phyloP scores from a whole-genome alignment of 2,329 filamentous ascomycete genomes.

The Penicillium palitans region DNA sequence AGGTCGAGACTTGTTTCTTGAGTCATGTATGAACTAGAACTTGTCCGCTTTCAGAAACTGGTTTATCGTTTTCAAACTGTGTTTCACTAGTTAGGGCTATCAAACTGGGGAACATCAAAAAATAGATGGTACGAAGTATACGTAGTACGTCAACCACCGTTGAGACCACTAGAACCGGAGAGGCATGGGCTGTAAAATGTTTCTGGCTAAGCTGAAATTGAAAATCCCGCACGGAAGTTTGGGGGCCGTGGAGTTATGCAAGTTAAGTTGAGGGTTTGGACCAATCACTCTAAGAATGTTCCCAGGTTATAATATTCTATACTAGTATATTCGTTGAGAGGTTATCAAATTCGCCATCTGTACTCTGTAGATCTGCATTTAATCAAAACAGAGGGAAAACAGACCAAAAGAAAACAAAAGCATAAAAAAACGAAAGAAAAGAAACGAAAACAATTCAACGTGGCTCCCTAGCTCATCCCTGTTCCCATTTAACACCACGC shows the following conservation, averaged over 20 bases:
- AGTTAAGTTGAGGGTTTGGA: not conserved
- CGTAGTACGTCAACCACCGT: not conserved
- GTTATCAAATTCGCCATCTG: constrained; percentile 2
- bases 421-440: not conserved
- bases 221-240: constrained; percentile 9
- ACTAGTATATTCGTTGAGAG: not conserved
- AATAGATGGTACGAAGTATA: no score
- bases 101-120: not conserved
- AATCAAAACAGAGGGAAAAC: not conserved
- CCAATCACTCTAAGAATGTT: not conserved
- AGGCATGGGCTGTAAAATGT: not conserved
- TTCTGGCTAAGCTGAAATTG: constrained; percentile 3
- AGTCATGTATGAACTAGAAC: constrained; percentile 2
- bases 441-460: not conserved
- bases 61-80: not conserved
- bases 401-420: not conserved
- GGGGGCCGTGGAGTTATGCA: constrained; percentile 12
- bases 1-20: no score
- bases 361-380: constrained; percentile 5
- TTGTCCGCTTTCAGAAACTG: constrained; percentile 1
- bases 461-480: constrained; percentile 7
- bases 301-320: not conserved
- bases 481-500: constrained; percentile 9
- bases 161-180: not conserved
- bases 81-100: not conserved